Evolutionary conservation across 2,329 filamentous ascomycete species (phyloP), one percentile per base, ranked within the genome.

Genomic region (Paracorniculantispora psalliotae): DNA sequence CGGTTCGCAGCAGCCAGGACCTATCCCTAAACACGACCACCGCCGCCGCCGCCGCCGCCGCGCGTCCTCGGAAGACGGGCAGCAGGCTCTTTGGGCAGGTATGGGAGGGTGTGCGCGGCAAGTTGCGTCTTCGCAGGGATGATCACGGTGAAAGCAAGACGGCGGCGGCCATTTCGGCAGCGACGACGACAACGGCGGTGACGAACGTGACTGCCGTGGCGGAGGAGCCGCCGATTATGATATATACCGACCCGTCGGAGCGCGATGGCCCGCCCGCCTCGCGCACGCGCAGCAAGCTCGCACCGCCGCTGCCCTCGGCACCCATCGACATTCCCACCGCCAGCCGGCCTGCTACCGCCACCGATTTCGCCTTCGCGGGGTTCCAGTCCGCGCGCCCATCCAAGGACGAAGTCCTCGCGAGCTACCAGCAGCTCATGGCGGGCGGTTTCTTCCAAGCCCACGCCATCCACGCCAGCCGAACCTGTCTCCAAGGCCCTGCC

Each of bases 401-500:
- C 33, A 67, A 66, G 63, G 82, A 85, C 54, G 81, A 85, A 59
- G 77, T 85, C 56, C 64, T 83, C 66, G 77, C 79, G 61, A 84
- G 75, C 66, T 85, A 85, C 68, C 79, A 83, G 63, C 72, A 81
- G 63, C 76, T 85, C 59, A 75, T 85, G 64, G 77, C 80, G 2
- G 77, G 77, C 6, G 82, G 82, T 61, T 85, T 85, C 76, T 85
- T 85, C 68, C 75, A 78, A 49, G 73, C 79, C 25, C 81, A 84
- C 62, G 81, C 82, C 55, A 84, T 84, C 61, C 79, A 81, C 61
- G 83, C 81, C 4, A 82, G 80, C 1, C 75, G 82, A 3, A 79
- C 80, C 66, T 78, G 74, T 58, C 25, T 53, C 46, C 54, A 56
- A 46, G 53, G 49, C 43, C 44, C 59, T 28, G 25, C 30, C 15